Base-by-base conservation (phyloP, 345 rosid species). In the Boechera divaricarpa region DNA sequence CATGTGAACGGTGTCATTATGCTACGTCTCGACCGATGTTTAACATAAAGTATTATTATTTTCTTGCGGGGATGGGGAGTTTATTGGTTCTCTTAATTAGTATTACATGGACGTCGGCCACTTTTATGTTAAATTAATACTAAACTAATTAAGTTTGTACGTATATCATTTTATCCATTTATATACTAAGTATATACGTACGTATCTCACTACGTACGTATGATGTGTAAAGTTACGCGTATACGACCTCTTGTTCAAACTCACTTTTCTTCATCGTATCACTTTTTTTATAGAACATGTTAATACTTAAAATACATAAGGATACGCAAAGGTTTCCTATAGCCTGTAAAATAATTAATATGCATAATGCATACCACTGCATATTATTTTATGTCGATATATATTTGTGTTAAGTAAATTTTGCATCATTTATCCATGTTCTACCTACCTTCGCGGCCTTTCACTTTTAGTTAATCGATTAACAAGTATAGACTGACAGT, bases 181-280 rank as follows among this genome's bases (percentile, higher is more conserved):
- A 33, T 47, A 36, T 15, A 28, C 3, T 2, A 2, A 5, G 10
- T 31, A 72, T 60, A 38, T 49, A 18, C 36, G 2, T 62, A 48
- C 47, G 64, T 44, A 69, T 62, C 55, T 24, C 36, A 39, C 36
- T 52, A 48, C 54, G 44, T 71, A 72, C 15, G 36, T 65, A 47
- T 65, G 69, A 72, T 41, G 42, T 72, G 69, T 72, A 72, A 78
- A 66, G 81, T 39, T 58, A 78, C 77, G 71, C 72, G 81, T 78
- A 66, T 48, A 48, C 29, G 81, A 78, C 62, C 63, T 72, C 53
- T 18, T 72, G 55, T 71, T 72, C 77, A 71, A n/a, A 72, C 77
- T 31, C 49, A 39, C 63, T 72, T 78, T 78, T 39, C 36, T 38
- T 64, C 73, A 77, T 77, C 52, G 13, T 45, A 35, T 70, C 33